Evolutionary conservation across 2,329 filamentous ascomycete genomes (phyloP).

Genomic region (Westerdykella aurantiaca): DNA sequence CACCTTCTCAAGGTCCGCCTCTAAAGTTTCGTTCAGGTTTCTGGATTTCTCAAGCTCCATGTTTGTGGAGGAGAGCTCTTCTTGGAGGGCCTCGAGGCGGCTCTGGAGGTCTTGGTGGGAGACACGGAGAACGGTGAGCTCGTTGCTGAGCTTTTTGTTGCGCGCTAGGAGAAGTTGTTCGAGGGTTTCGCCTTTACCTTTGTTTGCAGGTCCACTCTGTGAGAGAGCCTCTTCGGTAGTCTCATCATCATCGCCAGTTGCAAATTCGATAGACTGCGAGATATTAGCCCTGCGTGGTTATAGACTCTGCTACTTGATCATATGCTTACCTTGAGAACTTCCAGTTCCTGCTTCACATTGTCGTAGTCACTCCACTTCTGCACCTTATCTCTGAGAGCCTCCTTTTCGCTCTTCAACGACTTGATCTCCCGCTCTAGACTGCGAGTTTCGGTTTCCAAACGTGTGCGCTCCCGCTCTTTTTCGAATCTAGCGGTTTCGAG

Average conservation of each 20-base stretch:
- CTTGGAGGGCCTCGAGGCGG: conserved; percentile 72
- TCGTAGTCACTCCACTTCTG: conserved; percentile 92
- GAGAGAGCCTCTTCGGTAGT: conserved; percentile 29
- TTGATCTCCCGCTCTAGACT: conserved; percentile 73
- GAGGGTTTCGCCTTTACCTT: conserved; percentile 68
- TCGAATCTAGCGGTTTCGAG: conserved; percentile 79
- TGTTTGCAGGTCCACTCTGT: conserved; percentile 48
- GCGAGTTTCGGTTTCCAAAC: conserved; percentile 68
- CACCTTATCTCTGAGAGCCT: conserved; percentile 71
- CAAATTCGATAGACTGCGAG: conserved; percentile 79
- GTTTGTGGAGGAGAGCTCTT: conserved; percentile 76
- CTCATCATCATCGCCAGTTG: conserved; percentile 68
- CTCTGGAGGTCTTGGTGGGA: conserved; percentile 88
- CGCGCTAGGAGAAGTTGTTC: conserved; percentile 86
- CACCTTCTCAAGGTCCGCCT: conserved; percentile 82
- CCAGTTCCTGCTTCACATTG: conserved; percentile 90
- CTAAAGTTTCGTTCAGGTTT: conserved; percentile 78
- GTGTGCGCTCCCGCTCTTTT: conserved; percentile 71
- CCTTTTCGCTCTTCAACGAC: conserved; percentile 72
- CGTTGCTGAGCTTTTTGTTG: conserved; percentile 94
- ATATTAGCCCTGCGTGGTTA: conserved; percentile 7
- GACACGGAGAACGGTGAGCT: conserved; percentile 85
- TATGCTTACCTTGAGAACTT: conserved; percentile 68
- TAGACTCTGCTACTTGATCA: background rate
- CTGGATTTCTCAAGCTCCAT: conserved; percentile 80